These are phyloP conservation scores for Aureobasidium leucospermi DNA, from an alignment of 2,329 filamentous ascomycete species.

Conservation along the genomic window DNA sequence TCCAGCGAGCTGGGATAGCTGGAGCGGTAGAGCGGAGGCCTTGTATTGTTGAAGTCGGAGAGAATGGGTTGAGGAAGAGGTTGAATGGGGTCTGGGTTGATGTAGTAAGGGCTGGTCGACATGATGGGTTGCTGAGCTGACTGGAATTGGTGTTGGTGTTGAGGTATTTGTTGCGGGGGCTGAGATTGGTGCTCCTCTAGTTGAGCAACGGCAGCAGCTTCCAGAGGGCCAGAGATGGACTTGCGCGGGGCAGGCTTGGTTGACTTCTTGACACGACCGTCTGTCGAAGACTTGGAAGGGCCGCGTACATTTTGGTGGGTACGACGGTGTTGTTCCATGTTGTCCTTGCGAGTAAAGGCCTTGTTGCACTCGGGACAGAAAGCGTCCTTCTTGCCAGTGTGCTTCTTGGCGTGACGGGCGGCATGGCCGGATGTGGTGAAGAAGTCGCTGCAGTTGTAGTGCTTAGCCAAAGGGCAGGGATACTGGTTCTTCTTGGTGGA, in stretches of 20 bases:
- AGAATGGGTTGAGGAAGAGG: constrained; percentile 27
- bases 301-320: constrained; percentile 57
- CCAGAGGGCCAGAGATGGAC: constrained; percentile 23
- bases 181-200: constrained; percentile 23
- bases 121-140: constrained; percentile 16
- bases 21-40: constrained; percentile 28
- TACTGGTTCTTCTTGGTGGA: constrained; percentile 58
- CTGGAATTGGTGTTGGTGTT: constrained; percentile 19
- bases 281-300: constrained; percentile 32
- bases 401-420: constrained; percentile 78
- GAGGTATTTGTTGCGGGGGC: constrained; percentile 15
- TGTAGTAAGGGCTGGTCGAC: constrained; percentile 27
- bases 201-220: constrained; percentile 29
- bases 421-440: constrained; percentile 81
- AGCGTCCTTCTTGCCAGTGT: constrained; percentile 73
- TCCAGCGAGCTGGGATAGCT: constrained; percentile 28
- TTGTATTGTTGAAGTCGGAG: constrained; percentile 22
- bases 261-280: constrained; percentile 39
- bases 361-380: constrained; percentile 65
- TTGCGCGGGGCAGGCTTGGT: constrained; percentile 30
- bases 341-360: constrained; percentile 74
- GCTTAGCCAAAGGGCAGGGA: constrained; percentile 65
- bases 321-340: constrained; percentile 80
- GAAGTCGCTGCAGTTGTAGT: constrained; percentile 65
- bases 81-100: constrained; percentile 27